Base-by-base conservation (phyloP, 306 rosid species). In the Trifolium pratense region DNA sequence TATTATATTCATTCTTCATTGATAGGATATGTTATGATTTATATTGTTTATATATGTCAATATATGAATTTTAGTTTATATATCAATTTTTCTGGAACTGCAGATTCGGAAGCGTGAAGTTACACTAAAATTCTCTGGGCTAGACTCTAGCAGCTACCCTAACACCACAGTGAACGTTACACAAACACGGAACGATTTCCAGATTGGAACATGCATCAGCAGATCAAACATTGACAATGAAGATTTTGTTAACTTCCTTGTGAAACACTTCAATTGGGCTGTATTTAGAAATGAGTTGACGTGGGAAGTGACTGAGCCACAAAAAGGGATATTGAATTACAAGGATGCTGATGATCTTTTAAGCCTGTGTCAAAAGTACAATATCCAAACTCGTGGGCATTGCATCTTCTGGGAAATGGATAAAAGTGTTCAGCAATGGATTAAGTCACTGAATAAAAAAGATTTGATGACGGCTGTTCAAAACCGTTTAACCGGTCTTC, bases 291-390 rank as follows among this genome's bases (percentile, higher is more conserved):
- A 95, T 37, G 99, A 92, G 84, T 76, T 95, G 78, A 95, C 91
- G 87, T 95, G 97, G 99, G 85, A 92, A 62, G 92, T 92, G 97
- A 95, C 97, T 6, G 99, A 95, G 81, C 81, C 97, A 17, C 96
- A 91, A 13, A 83, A 81, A 66, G 99, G 97, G 60, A 95, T 76
- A 32, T 80, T 91, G 58, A 91, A 92, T 79, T 88, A 92, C 82
- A 85, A 79, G 66, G 99, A 95, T n/a, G 97, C 97, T 4, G 97
- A 95, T 78, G 99, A 90, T 70, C 71, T 95, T 45, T 59, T 92
- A 68, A 81, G 62, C 76, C 59, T 88, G 49, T 95, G 97, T 66
- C 65, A 84, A 68, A 87, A 78, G 74, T 53, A 88, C 89, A 83
- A 83, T 37, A 91, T 95, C 70, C 71, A 83, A 36, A 78, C 91